phyloP scores from a whole-genome alignment of 73 alveolate species.

The Paramecium octaurelia region DNA sequence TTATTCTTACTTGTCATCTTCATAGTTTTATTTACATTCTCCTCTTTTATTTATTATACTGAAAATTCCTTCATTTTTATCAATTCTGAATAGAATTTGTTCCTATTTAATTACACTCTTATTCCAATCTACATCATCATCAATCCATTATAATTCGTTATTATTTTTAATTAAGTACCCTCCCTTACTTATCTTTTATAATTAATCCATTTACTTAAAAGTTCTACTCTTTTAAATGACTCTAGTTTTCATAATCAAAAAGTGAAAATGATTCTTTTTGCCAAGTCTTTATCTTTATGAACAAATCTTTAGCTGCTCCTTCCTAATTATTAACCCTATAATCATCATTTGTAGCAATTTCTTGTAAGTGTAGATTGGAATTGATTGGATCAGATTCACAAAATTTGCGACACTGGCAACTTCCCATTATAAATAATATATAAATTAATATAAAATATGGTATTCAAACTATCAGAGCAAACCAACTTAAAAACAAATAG shows the following conservation, averaged over 20 bases:
- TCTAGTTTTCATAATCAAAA: conserved; percentile 28
- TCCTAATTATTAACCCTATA: background rate
- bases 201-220: background rate
- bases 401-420: conserved; percentile 12
- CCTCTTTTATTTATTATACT: conserved; percentile 3
- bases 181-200: conserved; percentile 7
- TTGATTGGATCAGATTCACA: background rate
- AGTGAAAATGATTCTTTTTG: conserved; percentile 33
- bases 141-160: conserved; percentile 29
- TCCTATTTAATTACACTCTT: conserved; percentile 31
- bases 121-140: conserved; percentile 31
- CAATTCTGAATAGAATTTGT: background rate
- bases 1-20: conserved; percentile 11
- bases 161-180: conserved; percentile 34
- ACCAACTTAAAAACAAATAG: conserved; percentile 94
- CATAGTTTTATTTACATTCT: background rate
- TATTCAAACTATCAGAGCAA: conserved; percentile 59
- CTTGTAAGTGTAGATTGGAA: background rate
- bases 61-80: background rate
- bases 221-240: conserved; percentile 11
- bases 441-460: background rate
- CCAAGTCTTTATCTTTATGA: conserved; percentile 16
- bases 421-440: conserved; percentile 10
- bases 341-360: conserved; percentile 33
- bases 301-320: background rate